Base-by-base conservation (phyloP, 257 asterid genomes). In the Petunia secreta region DNA sequence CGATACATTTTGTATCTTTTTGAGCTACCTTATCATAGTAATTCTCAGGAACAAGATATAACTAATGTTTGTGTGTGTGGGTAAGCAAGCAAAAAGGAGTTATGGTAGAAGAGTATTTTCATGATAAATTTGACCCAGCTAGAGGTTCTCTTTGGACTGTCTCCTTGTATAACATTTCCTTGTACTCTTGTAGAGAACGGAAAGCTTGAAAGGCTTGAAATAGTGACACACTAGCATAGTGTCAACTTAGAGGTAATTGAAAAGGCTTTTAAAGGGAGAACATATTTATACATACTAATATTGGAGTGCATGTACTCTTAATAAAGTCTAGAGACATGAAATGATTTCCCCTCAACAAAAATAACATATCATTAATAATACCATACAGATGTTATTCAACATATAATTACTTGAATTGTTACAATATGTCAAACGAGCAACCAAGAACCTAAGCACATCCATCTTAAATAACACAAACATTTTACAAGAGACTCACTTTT, bases 21-120 rank as follows among this genome's bases (percentile, higher is more conserved):
- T 1, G 9, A 1, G 9, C 5, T 68, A 44, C 4, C 57, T 68
- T 68, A 5, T 36, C 5, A 43, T 8, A 36, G 34, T 46, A 37
- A 9, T 10, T 53, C 63, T 8, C 1, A 55, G 37, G 15, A 57
- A 57, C 38, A n/a, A 48, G 38, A 79, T 50, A 79, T 79, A 36
- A 59, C 63, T 3, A 6, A 40, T 8, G 36, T 59, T 9, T 16
- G 1, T 44, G 36, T 36, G 6, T 43, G 44, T 14, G n/a, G 5
- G 8, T 41, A 15, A 0, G 15, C 0, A n/a, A 67, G 38, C 3
- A 41, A 40, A 54, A 69, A 71, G 38, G 64, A 73, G 37, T 39
- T n/a, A 2, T 38, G 55, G 14, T 5, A 7, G 59, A 63, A 44
- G 15, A 37, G 54, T 3, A 90, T 96, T 91, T 87, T 89, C 78